Base-by-base conservation (phyloP, 129 eudicot species). In the Erigeron canadensis region DNA sequence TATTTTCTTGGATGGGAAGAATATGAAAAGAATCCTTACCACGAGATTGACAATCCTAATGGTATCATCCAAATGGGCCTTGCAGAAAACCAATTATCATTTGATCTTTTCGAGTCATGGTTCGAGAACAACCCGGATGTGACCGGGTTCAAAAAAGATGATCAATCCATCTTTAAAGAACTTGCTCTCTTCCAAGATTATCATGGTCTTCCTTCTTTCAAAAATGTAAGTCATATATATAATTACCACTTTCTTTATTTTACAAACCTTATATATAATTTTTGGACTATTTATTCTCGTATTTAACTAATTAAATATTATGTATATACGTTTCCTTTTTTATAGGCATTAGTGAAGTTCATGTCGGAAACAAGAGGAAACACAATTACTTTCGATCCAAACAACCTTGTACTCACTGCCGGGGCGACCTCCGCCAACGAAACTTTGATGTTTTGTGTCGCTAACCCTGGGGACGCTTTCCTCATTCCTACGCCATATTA, bases 401-500 rank as follows among this genome's bases (percentile, higher is more conserved):
- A 79, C 73, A 89, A 93, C 38, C 80, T 93, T 8, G 96, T 93
- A 1, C 96, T 93, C 73, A 87, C 96, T n/a, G 96, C 98, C 15
- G 98, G 98, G 23, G 95, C 98, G 61, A 93, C 98, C 50, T 89
- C 98, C 2, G 98, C 96, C 51, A 89, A 87, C 18, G 98, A 93
- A 75, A 87, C 87, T 6, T 86, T 93, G 70, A 84, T 93, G 69
- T 93, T 89, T 71, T 93, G 98, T 84, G 81, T 93, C 4, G 98
- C 98, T 5, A 83, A 89, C 51, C 93, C 82, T 17, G 98, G 98
- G 65, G 95, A 93, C 16, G 98, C 95, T 48, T 77, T 93, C 77
- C 96, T 93, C 38, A 84, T 93, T 63, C 98, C 98, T 8, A 86
- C 98, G 11, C 98, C 98, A 9, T 93, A 93, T 86, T 93, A 93